Conservation (phyloP, 129 eudicot species). For the Ambrosia trifida region DNA sequence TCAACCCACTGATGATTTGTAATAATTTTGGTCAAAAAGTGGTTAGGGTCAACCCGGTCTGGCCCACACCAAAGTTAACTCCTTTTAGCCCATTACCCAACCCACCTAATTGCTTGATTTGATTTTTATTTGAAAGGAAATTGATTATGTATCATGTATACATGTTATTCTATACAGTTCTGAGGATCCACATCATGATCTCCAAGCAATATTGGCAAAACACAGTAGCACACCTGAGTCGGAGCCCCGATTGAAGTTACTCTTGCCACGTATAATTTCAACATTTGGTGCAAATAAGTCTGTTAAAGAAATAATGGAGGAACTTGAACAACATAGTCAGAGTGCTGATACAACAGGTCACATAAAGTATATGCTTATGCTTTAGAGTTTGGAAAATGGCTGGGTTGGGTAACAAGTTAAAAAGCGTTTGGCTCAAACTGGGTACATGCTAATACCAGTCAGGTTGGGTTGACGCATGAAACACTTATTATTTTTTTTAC, state of each 20-base stretch:
- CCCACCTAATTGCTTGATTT: neutral
- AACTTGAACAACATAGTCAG: conserved; percentile 61
- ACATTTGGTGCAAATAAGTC: conserved; percentile 72
- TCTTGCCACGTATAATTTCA: conserved; percentile 72
- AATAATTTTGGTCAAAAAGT: neutral
- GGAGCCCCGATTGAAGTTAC: conserved; percentile 71
- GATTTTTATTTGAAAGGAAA: neutral
- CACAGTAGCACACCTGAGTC: conserved; percentile 68
- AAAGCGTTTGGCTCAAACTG: neutral
- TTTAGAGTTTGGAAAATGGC: neutral
- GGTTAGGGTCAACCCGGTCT: neutral
- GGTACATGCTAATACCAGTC: neutral
- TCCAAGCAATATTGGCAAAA: conserved; percentile 49
- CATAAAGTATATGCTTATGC: conserved; percentile 9
- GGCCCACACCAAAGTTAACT: neutral
- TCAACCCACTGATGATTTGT: neutral
- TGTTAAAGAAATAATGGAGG: conserved; percentile 59
- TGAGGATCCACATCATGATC: conserved; percentile 76
- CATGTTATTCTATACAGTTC: conserved; percentile 50
- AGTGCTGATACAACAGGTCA: conserved; percentile 71
- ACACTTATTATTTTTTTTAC: too few species aligned
- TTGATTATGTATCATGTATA: conserved; percentile 18
- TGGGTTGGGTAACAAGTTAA: neutral
- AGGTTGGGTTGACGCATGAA: neutral
- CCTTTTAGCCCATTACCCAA: neutral